phyloP scores from a whole-genome alignment of 306 rosid genomes.

The Prunus mira region DNA sequence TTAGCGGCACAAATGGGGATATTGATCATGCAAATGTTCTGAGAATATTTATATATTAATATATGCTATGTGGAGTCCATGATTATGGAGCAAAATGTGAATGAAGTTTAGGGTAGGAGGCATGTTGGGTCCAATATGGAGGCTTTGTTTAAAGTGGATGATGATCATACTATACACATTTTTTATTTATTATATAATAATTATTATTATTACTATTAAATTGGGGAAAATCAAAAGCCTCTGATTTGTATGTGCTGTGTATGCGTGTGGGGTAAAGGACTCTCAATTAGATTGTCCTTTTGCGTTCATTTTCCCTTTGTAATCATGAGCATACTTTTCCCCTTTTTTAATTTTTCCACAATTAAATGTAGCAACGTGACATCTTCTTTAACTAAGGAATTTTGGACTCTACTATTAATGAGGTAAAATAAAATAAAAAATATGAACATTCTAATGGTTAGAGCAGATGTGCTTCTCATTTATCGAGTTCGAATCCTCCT shows the following conservation, averaged over 20 bases:
- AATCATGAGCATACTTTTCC: slow-evolving; percentile 43
- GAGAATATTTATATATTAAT: slow-evolving; percentile 20
- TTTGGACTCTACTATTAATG: slow-evolving; percentile 10
- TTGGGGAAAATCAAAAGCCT: slow-evolving; percentile 47
- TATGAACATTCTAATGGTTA: too few species aligned
- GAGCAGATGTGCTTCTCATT: too few species aligned
- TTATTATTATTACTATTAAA: neutral
- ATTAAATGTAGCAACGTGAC: neutral
- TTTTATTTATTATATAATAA: neutral
- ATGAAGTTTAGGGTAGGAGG: slow-evolving; percentile 27
- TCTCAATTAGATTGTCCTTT: slow-evolving; percentile 64
- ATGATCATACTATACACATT: slow-evolving; percentile 36
- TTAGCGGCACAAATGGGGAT: slow-evolving; percentile 41
- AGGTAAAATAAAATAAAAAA: too few species aligned
- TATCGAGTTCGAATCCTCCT: too few species aligned
- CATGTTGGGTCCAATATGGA: slow-evolving; percentile 75
- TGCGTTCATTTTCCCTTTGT: slow-evolving; percentile 62
- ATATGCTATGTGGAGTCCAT: slow-evolving; percentile 19
- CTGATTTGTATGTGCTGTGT: slow-evolving; percentile 50
- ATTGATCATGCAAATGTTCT: slow-evolving; percentile 19
- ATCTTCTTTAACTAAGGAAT: neutral
- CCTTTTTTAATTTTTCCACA: slow-evolving; percentile 29
- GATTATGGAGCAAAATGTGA: slow-evolving; percentile 40
- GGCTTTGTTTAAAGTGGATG: slow-evolving; percentile 73
- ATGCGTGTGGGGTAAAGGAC: slow-evolving; percentile 66